phyloP scores from a whole-genome alignment of 805 yeast genomes.

The Barnettozyma sucrosica region DNA sequence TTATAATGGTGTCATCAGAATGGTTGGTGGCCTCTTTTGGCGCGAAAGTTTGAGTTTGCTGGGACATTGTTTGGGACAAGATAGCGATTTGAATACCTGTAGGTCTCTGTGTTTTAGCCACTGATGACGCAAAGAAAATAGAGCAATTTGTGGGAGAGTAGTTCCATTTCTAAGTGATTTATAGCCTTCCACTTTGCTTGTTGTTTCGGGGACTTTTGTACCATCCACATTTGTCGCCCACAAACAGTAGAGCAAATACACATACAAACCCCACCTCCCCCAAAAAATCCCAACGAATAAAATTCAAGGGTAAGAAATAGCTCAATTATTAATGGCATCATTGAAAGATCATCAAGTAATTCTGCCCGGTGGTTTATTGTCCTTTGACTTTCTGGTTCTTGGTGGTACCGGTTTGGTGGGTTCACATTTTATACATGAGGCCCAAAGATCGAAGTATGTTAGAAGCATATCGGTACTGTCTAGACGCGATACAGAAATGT shows the following conservation, averaged over 20 bases:
- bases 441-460: constrained; percentile 10
- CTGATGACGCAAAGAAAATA: not conserved
- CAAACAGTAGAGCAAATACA: not conserved
- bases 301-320: not conserved
- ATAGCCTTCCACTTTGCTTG: not conserved
- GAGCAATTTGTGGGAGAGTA: not conserved
- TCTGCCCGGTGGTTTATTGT: not conserved
- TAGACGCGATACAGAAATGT: constrained; percentile 6
- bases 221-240: not conserved
- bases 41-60: not conserved
- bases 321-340: constrained; percentile 3
- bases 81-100: not conserved
- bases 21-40: not conserved
- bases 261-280: not conserved
- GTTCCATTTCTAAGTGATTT: not conserved
- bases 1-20: not conserved
- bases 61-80: not conserved
- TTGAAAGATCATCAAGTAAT: not conserved
- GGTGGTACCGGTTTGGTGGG: constrained; percentile 24
- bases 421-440: constrained; percentile 13
- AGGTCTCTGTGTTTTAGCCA: not conserved
- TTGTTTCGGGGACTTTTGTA: not conserved
- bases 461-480: constrained; percentile 9
- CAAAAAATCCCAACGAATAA: not conserved
- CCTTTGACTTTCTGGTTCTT: constrained; percentile 11